Percentiles rank a stretch among this genome's conserved stretches.
phyloP scores from a whole-genome alignment of 306 rosid genomes.

The Lagenaria siceraria region DNA sequence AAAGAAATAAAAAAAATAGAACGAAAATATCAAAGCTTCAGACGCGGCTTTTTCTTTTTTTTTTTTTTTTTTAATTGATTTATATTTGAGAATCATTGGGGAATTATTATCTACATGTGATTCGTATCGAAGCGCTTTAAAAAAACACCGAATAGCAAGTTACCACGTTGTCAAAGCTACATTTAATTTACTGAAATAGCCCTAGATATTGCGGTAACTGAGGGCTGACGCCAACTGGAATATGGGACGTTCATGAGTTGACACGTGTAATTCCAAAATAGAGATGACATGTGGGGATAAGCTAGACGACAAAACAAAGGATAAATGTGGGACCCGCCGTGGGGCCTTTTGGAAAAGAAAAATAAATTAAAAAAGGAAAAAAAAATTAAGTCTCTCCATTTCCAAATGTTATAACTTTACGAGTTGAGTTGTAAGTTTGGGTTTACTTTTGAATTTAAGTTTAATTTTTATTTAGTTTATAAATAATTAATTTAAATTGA shows the following conservation, averaged over 20 bases:
- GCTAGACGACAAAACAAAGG: background rate
- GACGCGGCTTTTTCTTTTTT: background rate
- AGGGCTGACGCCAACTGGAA: background rate
- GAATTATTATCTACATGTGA: background rate
- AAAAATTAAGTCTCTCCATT: no score
- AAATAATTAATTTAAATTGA: no score
- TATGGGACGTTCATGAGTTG: background rate
- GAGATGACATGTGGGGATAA: background rate
- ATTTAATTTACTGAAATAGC: background rate
- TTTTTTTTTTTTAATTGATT: background rate
- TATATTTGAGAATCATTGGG: background rate
- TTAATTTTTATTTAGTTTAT: no score
- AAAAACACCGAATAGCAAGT: fast-evolving
- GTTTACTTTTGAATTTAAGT: no score
- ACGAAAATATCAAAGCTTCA: background rate
- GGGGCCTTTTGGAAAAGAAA: background rate
- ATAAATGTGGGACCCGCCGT: background rate
- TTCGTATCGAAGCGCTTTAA: background rate
- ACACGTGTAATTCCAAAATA: background rate
- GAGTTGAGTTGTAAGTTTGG: no score
- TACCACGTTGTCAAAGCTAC: background rate
- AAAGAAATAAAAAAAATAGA: background rate
- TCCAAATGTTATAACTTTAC: no score
- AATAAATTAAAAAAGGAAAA: no score
- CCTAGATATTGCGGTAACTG: background rate